phyloP scores from a whole-genome alignment of 225 moss, liverwort and hornwort genomes.

The Physcomitrium patens region DNA sequence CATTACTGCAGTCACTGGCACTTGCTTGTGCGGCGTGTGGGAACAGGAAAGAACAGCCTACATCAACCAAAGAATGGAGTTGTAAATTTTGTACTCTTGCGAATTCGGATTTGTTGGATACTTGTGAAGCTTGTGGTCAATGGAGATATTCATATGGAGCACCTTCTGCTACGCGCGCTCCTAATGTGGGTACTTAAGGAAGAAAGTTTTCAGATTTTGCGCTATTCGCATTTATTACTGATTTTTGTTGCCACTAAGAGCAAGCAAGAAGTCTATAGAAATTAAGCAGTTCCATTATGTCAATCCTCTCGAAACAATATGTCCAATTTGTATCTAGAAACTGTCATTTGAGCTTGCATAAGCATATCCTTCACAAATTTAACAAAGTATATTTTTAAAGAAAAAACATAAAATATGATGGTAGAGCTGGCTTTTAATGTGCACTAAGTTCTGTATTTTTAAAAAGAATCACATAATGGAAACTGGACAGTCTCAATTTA shows the following conservation, averaged over 20 bases:
- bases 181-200: slow-evolving; percentile 76
- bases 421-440: too few species aligned
- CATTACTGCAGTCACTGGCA: slow-evolving; percentile 55
- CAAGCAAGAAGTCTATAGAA: neutral
- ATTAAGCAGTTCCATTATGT: too few species aligned
- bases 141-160: slow-evolving; percentile 96
- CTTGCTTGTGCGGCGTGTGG: slow-evolving; percentile 74
- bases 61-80: slow-evolving; percentile 53
- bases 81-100: slow-evolving; percentile 95
- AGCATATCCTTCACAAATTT: too few species aligned
- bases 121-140: slow-evolving; percentile 88
- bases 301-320: too few species aligned
- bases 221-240: neutral
- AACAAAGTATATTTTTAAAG: too few species aligned
- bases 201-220: neutral
- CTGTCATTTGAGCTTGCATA: too few species aligned
- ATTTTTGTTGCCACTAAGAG: neutral
- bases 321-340: too few species aligned
- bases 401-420: too few species aligned
- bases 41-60: slow-evolving; percentile 45
- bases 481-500: too few species aligned
- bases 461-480: too few species aligned
- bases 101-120: slow-evolving; percentile 66
- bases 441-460: too few species aligned
- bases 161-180: slow-evolving; percentile 60